These are phyloP conservation scores for Colletotrichum tofieldiae DNA, from an alignment of 2,329 filamentous ascomycete genomes.

Conservation along the genomic window DNA sequence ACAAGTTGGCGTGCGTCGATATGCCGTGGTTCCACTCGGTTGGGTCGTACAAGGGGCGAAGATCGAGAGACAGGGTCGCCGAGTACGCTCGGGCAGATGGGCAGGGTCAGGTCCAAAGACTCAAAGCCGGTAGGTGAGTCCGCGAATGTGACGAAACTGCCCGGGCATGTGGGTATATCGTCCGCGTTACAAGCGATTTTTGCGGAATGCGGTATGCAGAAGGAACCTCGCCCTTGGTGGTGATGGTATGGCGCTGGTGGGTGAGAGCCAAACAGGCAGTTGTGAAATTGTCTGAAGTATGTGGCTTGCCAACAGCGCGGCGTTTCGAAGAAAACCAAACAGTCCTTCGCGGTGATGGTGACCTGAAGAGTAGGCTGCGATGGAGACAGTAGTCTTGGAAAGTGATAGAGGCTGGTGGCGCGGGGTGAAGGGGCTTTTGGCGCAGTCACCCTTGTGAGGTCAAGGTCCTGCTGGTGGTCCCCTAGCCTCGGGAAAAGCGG, in stretches of 20 bases:
- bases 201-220: constrained; percentile 17
- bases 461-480: constrained; percentile 30
- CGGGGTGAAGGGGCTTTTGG: constrained; percentile 36
- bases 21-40: constrained; percentile 36
- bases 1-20: constrained; percentile 13
- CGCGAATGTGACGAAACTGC: constrained; percentile 26
- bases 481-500: constrained; percentile 35
- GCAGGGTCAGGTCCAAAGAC: constrained; percentile 22
- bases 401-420: constrained; percentile 34
- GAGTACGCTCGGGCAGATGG: constrained; percentile 21
- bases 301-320: constrained; percentile 2
- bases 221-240: constrained; percentile 5
- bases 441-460: constrained; percentile 25
- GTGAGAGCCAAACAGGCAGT: constrained; percentile 5
- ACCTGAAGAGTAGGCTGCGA: constrained; percentile 15
- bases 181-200: constrained; percentile 16
- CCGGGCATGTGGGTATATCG: constrained; percentile 22
- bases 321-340: constrained; percentile 5
- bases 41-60: constrained; percentile 28
- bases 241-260: constrained; percentile 14
- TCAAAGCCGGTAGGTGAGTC: constrained; percentile 18
- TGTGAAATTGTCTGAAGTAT: not conserved
- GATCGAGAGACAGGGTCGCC: constrained; percentile 30
- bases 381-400: constrained; percentile 22
- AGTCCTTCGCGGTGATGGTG: constrained; percentile 8